Base-by-base conservation (phyloP, 1,284 basidiomycete genomes). In the Puccinia polysora region DNA sequence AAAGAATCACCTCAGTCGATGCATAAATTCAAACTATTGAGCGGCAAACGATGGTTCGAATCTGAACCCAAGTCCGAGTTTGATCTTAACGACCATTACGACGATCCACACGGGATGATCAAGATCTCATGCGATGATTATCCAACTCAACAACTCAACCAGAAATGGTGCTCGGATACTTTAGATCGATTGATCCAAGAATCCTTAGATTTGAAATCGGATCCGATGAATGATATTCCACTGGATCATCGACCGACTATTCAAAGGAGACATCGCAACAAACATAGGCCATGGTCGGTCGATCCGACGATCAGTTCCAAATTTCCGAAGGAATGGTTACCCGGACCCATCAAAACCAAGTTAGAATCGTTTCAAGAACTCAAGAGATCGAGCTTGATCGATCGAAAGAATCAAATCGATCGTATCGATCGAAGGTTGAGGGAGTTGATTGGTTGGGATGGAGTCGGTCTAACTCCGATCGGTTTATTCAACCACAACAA, bases 11-110 rank as follows among this genome's bases (percentile, higher is more conserved):
- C 30, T 1, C 32, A 23, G 15, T 55, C 68, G 20, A 70, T 70
- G 68, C 68, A 70, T 25, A 70, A 70, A 45, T 49, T 70, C 47
- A 70, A 70, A 20, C 56, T 70, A 10, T 6, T 70, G 23, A 56
- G 53, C 32, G 68, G 58, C 2, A 30, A 6, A 25, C 43, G 68
- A 25, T 70, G 68, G 68, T 49, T 36, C 12, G 68, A 28, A 36
- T 25, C 56, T 4, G 55, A 60, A 18, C 20, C 5, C 12, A 10
- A 20, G 2, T 59, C 53, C 10, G 23, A 53, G 15, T 68, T 47
- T 20, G 65, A 68, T 12, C 28, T 43, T 15, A 68, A 45, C 28
- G 43, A 50, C 6, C 65, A 68, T 25, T 23, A 68, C 23, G 55
- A 34, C 2, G 65, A 68, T 25, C 65, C 65, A 2, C 18, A 60